Evolutionary conservation across 192 early-diverging fungal genomes (phyloP).

Genomic region (Podila clonocystis): DNA sequence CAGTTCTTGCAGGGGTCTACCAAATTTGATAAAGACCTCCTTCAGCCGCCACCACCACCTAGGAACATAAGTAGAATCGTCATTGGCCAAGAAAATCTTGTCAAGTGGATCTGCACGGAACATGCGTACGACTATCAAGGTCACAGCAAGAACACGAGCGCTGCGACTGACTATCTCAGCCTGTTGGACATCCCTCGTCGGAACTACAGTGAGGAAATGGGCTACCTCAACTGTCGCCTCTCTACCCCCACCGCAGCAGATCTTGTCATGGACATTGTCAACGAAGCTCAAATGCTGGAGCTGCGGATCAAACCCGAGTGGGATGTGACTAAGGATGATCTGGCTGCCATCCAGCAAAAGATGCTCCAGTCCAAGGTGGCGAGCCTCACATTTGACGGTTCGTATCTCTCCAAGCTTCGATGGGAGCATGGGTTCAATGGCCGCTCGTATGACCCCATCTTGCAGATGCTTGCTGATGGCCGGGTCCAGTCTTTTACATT

Average conservation of each 20-base stretch:
- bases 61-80: background rate
- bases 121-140: background rate
- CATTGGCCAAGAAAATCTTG: background rate
- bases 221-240: background rate
- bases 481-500: background rate
- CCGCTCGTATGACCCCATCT: background rate
- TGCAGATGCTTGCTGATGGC: conserved; percentile 1
- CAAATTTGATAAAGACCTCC: background rate
- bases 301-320: background rate
- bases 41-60: background rate
- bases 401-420: background rate
- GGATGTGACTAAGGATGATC: background rate
- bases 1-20: background rate
- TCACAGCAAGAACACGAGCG: background rate
- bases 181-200: background rate
- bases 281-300: background rate
- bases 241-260: background rate
- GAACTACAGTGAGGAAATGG: conserved; percentile 1
- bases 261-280: conserved; percentile 3
- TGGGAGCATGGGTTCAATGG: background rate
- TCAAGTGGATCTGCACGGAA: background rate
- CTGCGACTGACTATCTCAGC: background rate
- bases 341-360: background rate
- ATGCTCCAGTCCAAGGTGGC: background rate
- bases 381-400: background rate